A percentile compares a stretch with the other conserved stretches of the same genome.
Conservation (phyloP, 495 filamentous ascomycete genomes). For the Xylaria cubensis region DNA sequence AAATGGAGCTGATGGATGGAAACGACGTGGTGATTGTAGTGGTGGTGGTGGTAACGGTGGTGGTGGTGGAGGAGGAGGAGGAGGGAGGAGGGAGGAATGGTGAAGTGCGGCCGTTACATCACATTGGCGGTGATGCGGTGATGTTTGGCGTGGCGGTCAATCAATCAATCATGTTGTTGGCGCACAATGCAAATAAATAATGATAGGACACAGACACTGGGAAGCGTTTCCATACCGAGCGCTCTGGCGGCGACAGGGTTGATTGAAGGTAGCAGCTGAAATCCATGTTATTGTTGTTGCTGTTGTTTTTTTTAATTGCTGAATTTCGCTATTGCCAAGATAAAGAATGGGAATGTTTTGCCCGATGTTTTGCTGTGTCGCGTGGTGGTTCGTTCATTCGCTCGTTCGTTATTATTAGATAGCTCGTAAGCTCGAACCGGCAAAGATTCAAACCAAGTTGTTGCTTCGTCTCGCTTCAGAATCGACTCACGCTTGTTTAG, state of each 20-base stretch:
- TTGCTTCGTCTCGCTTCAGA: constrained; percentile 23
- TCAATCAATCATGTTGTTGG: constrained; percentile 1
- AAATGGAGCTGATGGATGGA: constrained; percentile 14
- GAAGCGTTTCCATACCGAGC: neutral
- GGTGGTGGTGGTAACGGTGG: neutral
- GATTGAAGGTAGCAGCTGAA: neutral
- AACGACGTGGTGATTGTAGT: constrained; percentile 18
- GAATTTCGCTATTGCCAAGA: neutral
- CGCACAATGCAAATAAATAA: neutral
- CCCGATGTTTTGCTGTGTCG: too few relatives aligned
- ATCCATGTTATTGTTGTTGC: neutral
- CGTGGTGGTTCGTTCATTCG: neutral
- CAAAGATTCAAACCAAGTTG: constrained; percentile 12
- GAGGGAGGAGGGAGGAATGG: neutral
- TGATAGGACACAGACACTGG: neutral
- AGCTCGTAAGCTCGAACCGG: constrained; percentile 20
- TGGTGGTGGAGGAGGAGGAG: neutral
- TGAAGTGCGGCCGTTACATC: constrained; percentile 20
- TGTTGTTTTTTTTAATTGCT: too few relatives aligned
- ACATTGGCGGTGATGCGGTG: constrained; percentile 18
- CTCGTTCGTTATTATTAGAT: constrained; percentile 5
- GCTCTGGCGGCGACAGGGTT: neutral
- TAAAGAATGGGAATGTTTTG: neutral
- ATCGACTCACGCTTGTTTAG: constrained; percentile 46
- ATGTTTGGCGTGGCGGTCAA: constrained; percentile 23